Conservation (phyloP, 768 basidiomycete genomes). For the Suillus cothurnatus region DNA sequence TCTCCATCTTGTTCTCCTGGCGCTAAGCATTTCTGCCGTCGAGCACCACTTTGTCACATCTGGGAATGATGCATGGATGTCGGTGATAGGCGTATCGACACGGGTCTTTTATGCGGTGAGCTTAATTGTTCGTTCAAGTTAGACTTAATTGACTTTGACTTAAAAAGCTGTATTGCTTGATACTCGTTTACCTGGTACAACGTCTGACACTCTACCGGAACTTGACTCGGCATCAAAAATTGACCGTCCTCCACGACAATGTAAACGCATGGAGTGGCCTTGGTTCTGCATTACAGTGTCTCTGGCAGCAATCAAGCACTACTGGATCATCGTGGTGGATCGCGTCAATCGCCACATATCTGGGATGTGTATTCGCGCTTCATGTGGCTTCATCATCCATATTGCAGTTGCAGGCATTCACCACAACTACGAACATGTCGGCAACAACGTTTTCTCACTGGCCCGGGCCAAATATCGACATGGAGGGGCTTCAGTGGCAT, state of each 20-base stretch:
- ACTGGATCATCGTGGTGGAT: slow-evolving; percentile 3
- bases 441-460: not conserved
- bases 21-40: not conserved
- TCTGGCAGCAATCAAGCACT: slow-evolving; percentile 10
- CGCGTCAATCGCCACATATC: slow-evolving; percentile 5
- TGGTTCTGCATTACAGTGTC: slow-evolving; percentile 6
- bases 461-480: not conserved
- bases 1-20: slow-evolving; percentile 13
- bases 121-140: not conserved
- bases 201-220: slow-evolving; percentile 13
- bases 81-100: slow-evolving; percentile 1
- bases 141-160: not conserved
- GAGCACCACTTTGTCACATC: slow-evolving; percentile 9
- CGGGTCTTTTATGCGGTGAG: slow-evolving; percentile 13
- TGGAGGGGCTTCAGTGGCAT: slow-evolving; percentile 1
- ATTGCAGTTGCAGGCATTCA: slow-evolving; percentile 11
- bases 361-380: slow-evolving; percentile 5
- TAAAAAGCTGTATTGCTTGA: slow-evolving; percentile 15
- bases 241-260: slow-evolving; percentile 8
- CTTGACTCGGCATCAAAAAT: slow-evolving; percentile 6
- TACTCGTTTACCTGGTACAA: slow-evolving; percentile 16
- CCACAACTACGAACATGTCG: not conserved
- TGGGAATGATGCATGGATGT: not conserved
- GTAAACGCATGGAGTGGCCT: slow-evolving; percentile 11
- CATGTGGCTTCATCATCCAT: slow-evolving; percentile 15